These are phyloP conservation scores for Thalassiosira oceanica DNA, from an alignment of 352 stramenopile genomes.

Conservation along the genomic window DNA sequence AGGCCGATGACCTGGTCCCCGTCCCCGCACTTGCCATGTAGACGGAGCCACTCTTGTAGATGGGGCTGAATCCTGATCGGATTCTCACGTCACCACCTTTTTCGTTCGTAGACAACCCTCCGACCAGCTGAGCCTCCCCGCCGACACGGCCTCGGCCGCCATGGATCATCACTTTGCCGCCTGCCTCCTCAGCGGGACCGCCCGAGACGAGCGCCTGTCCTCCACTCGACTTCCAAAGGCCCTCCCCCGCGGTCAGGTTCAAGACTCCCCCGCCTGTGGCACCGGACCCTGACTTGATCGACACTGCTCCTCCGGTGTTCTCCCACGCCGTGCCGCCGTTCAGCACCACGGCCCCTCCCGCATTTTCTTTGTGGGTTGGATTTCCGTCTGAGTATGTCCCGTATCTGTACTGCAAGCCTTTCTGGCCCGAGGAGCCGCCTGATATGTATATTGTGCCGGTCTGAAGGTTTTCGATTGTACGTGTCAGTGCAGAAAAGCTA, in stretches of 20 bases:
- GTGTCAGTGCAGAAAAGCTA: too few species aligned
- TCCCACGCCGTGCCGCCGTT: slow-evolving; percentile 70
- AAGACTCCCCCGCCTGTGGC: slow-evolving; percentile 72
- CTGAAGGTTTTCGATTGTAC: too few species aligned
- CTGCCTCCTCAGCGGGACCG: slow-evolving; percentile 55
- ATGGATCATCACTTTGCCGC: slow-evolving; percentile 9
- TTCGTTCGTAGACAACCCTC: slow-evolving; percentile 17
- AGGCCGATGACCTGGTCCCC: too few species aligned
- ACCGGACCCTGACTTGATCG: slow-evolving; percentile 83
- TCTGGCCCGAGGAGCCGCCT: slow-evolving; percentile 16
- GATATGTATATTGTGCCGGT: slow-evolving; percentile 11
- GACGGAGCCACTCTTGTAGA: too few species aligned
- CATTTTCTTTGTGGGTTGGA: too few species aligned
- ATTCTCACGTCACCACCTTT: slow-evolving; percentile 31
- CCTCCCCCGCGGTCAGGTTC: slow-evolving; percentile 20
- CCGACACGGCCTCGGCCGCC: slow-evolving; percentile 12
- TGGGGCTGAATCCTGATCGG: slow-evolving; percentile 8
- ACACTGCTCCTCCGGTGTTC: slow-evolving; percentile 84
- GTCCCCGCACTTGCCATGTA: too few species aligned
- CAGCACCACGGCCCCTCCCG: slow-evolving; percentile 18
- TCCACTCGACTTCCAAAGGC: slow-evolving; percentile 62
- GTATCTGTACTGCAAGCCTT: slow-evolving; percentile 13
- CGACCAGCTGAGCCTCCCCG: slow-evolving; percentile 20
- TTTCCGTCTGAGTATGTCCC: slow-evolving; percentile 1
- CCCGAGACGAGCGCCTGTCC: slow-evolving; percentile 81